Percentiles rank a stretch among this genome's conserved stretches.
These are phyloP conservation scores for Actinomortierella ambigua DNA, from an alignment of 371 early-diverging fungal species.

Conservation along the genomic window DNA sequence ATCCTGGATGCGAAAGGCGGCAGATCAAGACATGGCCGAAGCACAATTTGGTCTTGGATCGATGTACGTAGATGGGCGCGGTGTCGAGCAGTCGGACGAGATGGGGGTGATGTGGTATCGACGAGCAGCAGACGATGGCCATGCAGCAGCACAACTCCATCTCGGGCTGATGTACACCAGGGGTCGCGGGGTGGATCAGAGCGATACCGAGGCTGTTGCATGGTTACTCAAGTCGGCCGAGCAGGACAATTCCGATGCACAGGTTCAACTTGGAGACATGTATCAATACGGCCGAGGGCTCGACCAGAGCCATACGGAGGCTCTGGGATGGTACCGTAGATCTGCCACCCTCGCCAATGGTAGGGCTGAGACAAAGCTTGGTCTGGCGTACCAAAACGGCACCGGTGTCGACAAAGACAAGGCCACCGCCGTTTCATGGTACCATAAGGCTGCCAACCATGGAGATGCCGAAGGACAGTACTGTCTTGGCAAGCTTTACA, in stretches of 20 bases:
- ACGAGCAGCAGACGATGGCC: no score
- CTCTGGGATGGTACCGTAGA: slow-evolving; percentile 80
- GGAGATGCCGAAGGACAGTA: slow-evolving; percentile 86
- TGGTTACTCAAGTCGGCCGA: slow-evolving; percentile 78
- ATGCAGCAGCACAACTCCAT: no score
- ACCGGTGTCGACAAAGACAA: slow-evolving; percentile 72
- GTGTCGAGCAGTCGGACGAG: no score
- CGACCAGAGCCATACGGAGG: slow-evolving; percentile 58
- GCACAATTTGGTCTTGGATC: no score
- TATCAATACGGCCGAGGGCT: slow-evolving; percentile 85
- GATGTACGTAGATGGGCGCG: no score
- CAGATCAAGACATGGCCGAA: slow-evolving; percentile 59
- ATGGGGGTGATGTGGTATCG: no score
- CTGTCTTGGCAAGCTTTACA: slow-evolving; percentile 74
- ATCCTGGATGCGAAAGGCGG: slow-evolving; percentile 80
- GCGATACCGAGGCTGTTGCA: slow-evolving; percentile 55
- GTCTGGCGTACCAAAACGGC: slow-evolving; percentile 84
- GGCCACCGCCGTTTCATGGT: slow-evolving; percentile 72
- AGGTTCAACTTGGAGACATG: slow-evolving; percentile 84
- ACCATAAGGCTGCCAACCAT: slow-evolving; percentile 59
- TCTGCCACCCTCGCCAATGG: slow-evolving; percentile 82
- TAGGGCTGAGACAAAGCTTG: slow-evolving; percentile 77
- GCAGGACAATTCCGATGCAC: no score
- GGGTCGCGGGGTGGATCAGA: no score
- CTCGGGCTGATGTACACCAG: no score